Conservation (phyloP, 768 basidiomycete genomes). For the Rhodotorula taiwanensis region DNA sequence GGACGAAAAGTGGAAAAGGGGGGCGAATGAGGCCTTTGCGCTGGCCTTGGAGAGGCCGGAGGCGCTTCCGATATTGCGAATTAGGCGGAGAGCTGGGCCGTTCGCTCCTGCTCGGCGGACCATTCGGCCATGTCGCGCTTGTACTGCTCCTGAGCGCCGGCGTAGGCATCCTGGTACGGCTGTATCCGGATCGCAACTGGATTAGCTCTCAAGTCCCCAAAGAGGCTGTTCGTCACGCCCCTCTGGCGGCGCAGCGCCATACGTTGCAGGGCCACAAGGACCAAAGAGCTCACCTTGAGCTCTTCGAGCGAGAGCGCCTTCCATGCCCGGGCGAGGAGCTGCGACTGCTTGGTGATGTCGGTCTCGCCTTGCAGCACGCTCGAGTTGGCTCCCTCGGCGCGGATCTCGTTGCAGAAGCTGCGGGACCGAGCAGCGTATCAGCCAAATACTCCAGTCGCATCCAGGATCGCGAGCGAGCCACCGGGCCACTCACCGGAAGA, state of each 20-base stretch:
- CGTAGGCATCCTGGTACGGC: conserved; percentile 21
- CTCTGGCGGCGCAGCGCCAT: no score
- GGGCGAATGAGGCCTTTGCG: no score
- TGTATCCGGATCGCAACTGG: no score
- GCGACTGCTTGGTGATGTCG: conserved; percentile 16
- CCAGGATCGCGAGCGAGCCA: background rate
- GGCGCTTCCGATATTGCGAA: no score
- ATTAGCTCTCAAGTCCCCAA: no score
- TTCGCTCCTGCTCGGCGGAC: conserved; percentile 5
- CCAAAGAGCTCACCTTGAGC: conserved; percentile 25
- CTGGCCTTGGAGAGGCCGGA: no score
- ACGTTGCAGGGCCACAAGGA: no score
- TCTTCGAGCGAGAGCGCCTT: conserved; percentile 5
- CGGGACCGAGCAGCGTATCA: background rate
- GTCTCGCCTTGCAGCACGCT: conserved; percentile 14
- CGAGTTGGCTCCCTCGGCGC: conserved; percentile 1
- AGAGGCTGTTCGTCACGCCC: no score
- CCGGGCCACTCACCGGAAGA: conserved; percentile 16
- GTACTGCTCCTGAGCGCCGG: conserved; percentile 7
- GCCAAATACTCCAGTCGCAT: no score
- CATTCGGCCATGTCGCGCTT: conserved; percentile 13
- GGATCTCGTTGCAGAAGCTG: conserved; percentile 18
- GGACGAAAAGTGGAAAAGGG: no score
- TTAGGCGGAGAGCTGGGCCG: background rate
- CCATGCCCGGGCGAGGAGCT: conserved; percentile 21